Conservation (phyloP, 1,284 basidiomycete genomes). For the Irpex lacteus region DNA sequence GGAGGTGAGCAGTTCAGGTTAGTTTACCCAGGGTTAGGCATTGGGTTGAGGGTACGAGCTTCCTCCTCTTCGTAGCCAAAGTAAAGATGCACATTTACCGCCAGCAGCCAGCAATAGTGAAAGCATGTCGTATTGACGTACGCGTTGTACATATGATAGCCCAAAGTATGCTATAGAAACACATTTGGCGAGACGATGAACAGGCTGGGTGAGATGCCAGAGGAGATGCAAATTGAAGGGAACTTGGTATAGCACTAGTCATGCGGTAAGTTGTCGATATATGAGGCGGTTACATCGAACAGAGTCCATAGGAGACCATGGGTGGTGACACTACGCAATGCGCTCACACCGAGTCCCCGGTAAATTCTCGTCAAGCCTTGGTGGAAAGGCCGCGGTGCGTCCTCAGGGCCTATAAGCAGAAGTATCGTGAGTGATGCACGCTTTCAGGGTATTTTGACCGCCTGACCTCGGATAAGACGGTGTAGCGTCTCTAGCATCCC, state of each 20-base stretch:
- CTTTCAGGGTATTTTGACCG: background rate
- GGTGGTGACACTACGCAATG: conserved; percentile 78
- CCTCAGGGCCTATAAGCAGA: conserved; percentile 58
- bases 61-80: too few relatives aligned
- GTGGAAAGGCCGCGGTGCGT: conserved; percentile 65
- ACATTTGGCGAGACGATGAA: background rate
- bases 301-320: conserved; percentile 83
- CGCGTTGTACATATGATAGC: too few relatives aligned
- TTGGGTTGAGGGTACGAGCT: too few relatives aligned
- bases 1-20: too few relatives aligned
- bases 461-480: conserved; percentile 71
- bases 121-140: too few relatives aligned
- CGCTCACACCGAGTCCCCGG: conserved; percentile 82
- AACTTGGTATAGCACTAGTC: background rate
- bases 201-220: background rate
- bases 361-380: conserved; percentile 76
- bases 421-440: background rate
- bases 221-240: background rate
- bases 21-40: too few relatives aligned
- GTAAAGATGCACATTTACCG: too few relatives aligned
- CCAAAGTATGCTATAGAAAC: too few relatives aligned
- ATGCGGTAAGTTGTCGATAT: conserved; percentile 67
- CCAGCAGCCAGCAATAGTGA: too few relatives aligned
- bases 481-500: conserved; percentile 71
- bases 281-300: conserved; percentile 71